Evolutionary conservation across 2,329 filamentous ascomycete genomes (phyloP), one percentile per base, ranked within the genome.

Genomic region (Trichoderma sp.): DNA sequence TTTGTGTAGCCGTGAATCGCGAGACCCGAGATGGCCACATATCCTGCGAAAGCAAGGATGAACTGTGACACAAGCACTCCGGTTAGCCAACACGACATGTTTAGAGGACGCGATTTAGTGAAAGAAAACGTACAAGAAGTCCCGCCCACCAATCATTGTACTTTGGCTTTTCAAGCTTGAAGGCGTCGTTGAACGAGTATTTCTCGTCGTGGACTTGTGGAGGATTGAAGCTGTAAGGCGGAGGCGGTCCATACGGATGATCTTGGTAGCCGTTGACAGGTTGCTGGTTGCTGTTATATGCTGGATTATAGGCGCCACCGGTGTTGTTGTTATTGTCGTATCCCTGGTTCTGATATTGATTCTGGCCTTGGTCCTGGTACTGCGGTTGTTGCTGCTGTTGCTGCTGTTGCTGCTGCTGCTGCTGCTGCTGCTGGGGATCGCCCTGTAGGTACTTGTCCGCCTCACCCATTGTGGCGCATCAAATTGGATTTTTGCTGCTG

Each of bases 61-160:
- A 97, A 88, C 89, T 92, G 61, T 30, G n/a, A 28, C n/a, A 23
- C 11, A 7, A 6, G 32, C 2, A 23, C 3, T 23, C 73, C 34
- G 63, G 74, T 72, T 20, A 72, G 55, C 20, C 1, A 39, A 47
- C 15, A 13, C 7, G 20, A 9, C 30, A 13, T 15, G 2, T 17
- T n/a, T 3, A 3, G 23, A 4, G 12, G 8, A 23, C n/a, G 39
- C 4, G 13, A 11, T 7, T 20, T 5, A 13, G 12, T 7, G 43
- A 11, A 11, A 43, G 39, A 20, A 62, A 4, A 80, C 85, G 17
- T 80, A 92, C 91, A 78, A 98, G 83, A 53, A 97, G 83, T 4
- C 92, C 94, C 4, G 95, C 95, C 95, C 95, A 98, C 30, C 93
- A 79, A 79, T 98, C 95, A 77, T 98, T 93, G 83, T 88, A 97